Evolutionary conservation across 2,329 filamentous ascomycete genomes (phyloP), one percentile per base, ranked within the genome.

Genomic region (Ramularia endophylla): DNA sequence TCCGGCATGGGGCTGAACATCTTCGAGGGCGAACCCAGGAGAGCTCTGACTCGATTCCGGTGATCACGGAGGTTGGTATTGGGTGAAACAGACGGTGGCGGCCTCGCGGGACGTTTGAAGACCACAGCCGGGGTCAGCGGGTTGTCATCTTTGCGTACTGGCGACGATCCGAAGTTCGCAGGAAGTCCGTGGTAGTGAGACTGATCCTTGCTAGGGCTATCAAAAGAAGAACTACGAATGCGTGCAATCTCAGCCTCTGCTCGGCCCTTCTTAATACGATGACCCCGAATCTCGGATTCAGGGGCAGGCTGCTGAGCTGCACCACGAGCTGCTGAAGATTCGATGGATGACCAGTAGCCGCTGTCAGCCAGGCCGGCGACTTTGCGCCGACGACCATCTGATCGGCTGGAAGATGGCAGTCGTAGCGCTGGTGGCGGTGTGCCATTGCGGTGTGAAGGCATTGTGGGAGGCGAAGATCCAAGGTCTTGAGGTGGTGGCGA

Each of bases 191-290:
- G 70, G 46, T 72, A 68, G 41, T 69, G 70, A 9, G 76, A 73
- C 36, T 52, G 46, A 30, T 60, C 55, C 67, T 87, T 88, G 36
- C 80, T 85, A 4, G 92, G 92, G 58, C 89, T 97, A 57, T 95
- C 89, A 56, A 89, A 90, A 2, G 88, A 95, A 2, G 90, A 95
- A 48, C 85, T 86, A 52, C 92, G 84, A 40, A 97, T 83, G 29
- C 90, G 86, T 33, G 85, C 86, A 70, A 98, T 95, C 65, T 95
- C 92, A 56, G 94, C 89, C 64, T 97, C 92, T 12, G 92, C 92
- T 47, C 90, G 84, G 20, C 90, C 90, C 46, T 87, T 83, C 69
- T 90, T 94, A 55, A 88, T 82, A 22, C 57, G 57, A 19, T 50
- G 51, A 36, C 83, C 83, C n/a, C 82, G 81, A 53, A 88, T 85